phyloP scores from a whole-genome alignment of 768 basidiomycete species.

The Psilocybe subaeruginosa region DNA sequence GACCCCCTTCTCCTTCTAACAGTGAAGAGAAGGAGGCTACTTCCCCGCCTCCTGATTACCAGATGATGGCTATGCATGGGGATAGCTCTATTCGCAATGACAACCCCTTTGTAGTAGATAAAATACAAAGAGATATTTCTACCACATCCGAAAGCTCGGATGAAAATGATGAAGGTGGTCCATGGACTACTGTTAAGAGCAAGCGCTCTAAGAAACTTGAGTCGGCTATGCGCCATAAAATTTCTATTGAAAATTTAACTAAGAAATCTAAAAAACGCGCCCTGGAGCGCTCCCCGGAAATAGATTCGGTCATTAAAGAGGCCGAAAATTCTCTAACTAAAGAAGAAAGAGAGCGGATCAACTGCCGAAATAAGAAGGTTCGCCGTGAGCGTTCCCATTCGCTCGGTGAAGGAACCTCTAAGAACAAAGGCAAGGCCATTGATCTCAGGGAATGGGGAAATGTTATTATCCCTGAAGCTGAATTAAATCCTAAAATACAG shows the following conservation, averaged over 20 bases:
- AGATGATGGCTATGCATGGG: neutral
- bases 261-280: too few relatives aligned
- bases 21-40: neutral
- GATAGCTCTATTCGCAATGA: neutral
- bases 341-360: neutral
- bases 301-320: neutral
- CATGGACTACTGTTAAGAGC: too few relatives aligned
- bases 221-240: too few relatives aligned
- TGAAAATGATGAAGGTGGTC: neutral
- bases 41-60: neutral
- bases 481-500: neutral
- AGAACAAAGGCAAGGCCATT: slow-evolving; percentile 12
- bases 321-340: neutral
- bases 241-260: too few relatives aligned
- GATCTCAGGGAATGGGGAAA: slow-evolving; percentile 19
- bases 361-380: neutral
- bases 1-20: slow-evolving; percentile 3
- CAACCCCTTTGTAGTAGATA: too few relatives aligned
- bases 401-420: slow-evolving; percentile 11
- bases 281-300: neutral
- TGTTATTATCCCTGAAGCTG: neutral
- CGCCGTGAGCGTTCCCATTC: neutral
- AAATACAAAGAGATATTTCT: too few relatives aligned
- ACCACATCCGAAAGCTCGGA: too few relatives aligned
- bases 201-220: too few relatives aligned